A percentile compares a stretch with the other conserved stretches of the same genome.
These are phyloP conservation scores for Talaromyces proteolyticus DNA, from an alignment of 495 filamentous ascomycete species.

Conservation along the genomic window DNA sequence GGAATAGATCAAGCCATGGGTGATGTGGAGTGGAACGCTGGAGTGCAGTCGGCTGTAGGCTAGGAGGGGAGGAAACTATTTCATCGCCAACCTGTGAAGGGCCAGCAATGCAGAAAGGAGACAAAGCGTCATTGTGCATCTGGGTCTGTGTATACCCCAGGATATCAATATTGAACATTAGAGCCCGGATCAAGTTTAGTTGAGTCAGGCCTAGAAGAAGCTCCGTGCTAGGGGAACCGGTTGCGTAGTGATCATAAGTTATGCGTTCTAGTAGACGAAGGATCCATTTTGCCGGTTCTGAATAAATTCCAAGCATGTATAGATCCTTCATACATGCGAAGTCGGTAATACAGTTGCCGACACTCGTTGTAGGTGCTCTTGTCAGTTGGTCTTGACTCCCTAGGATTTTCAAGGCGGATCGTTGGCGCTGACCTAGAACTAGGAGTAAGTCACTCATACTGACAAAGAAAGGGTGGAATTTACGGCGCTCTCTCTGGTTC, in stretches of 20 bases:
- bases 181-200: conserved; percentile 21
- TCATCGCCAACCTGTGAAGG: not conserved
- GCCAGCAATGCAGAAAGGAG: conserved; percentile 14
- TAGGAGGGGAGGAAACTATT: conserved; percentile 13
- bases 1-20: conserved; percentile 35
- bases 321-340: not conserved
- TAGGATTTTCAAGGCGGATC: too few relatives aligned
- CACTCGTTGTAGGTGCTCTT: too few relatives aligned
- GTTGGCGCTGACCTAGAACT: too few relatives aligned
- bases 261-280: conserved; percentile 8
- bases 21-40: conserved; percentile 30
- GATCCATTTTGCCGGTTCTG: not conserved
- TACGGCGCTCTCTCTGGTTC: conserved; percentile 18
- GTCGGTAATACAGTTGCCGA: not conserved
- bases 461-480: not conserved
- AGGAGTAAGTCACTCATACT: not conserved
- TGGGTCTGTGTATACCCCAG: conserved; percentile 12
- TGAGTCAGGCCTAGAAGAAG: conserved; percentile 20
- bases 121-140: conserved; percentile 19
- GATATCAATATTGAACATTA: conserved; percentile 14
- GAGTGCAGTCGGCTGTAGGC: conserved; percentile 27
- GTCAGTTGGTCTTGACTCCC: too few relatives aligned
- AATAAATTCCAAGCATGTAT: not conserved
- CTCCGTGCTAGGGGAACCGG: conserved; percentile 20
- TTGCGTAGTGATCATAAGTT: conserved; percentile 4